phyloP scores from a whole-genome alignment of 441 rosid species.

The Populus trichocarpa region DNA sequence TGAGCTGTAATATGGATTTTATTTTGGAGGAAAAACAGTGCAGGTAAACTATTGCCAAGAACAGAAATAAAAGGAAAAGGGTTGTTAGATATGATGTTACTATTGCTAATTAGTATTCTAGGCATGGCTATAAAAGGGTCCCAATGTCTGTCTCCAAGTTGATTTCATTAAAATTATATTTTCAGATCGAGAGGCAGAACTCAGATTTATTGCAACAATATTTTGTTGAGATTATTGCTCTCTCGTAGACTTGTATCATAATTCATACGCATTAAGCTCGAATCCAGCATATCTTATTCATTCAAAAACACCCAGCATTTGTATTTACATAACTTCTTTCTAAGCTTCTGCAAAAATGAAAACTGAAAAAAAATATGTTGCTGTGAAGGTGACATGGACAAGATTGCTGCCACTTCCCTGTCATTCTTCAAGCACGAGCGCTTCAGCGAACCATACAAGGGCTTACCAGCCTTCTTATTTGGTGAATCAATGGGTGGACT shows the following conservation, averaged over 20 bases:
- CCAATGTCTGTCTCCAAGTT: no score
- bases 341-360: neutral
- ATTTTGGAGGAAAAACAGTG: neutral
- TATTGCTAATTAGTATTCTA: no score
- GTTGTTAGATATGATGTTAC: neutral
- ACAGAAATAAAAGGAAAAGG: neutral
- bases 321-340: no score
- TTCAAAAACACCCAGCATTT: no score
- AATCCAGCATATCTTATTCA: no score
- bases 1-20: neutral
- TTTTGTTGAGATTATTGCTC: no score
- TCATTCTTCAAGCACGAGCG: slow-evolving; percentile 75
- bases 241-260: no score
- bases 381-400: slow-evolving; percentile 70
- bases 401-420: slow-evolving; percentile 69
- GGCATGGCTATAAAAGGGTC: no score
- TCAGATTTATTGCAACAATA: no score
- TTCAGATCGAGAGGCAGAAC: no score
- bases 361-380: neutral
- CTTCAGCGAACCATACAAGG: slow-evolving; percentile 56
- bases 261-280: no score
- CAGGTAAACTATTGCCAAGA: neutral
- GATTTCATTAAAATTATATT: no score
- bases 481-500: slow-evolving; percentile 98
- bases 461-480: slow-evolving; percentile 70